Evolutionary conservation across 352 stramenopile genomes (phyloP), one percentile per base, ranked within the genome.

Genomic region (Phytophthora niederhauseri): DNA sequence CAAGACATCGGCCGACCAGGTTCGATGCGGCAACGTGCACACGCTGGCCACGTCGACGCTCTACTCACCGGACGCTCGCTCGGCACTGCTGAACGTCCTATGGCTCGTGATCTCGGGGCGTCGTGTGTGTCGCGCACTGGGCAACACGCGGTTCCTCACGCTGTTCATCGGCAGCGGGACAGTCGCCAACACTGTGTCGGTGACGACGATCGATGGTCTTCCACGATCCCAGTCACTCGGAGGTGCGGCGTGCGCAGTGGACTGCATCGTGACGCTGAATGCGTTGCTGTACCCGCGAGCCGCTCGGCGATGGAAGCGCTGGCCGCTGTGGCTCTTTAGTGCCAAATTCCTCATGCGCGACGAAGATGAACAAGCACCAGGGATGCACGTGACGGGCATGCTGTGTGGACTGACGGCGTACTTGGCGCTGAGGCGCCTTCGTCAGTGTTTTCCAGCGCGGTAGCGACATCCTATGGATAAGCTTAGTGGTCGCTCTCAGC

Each of bases 211-310:
- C 61, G 45, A 70, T 38, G 36, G 9, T 1, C 28, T 31, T 31
- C 28, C 28, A 9, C 8, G 28, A 31, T 31, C 62, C 11, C 56
- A 56, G 31, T 22, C 62, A 9, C 19, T 36, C 11, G 62, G 68
- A 30, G 68, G 62, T 1, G 19, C 48, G 11, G 59, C 57, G 11
- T 57, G 55, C 55, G 57, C 68, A 0, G 57, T 67, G 30, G 62
- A 75, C 43, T 61, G 55, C 68, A 24, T 75, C 26, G 68, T 75
- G 56, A 64, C 68, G 34, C 51, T 75, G 28, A 75, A 75, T 48
- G 68, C 62, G n/a, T n/a, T 75, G 38, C 24, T 75, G 62, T 75
- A 75, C 15, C 68, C 62, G 36, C 68, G 57, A 45, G 50, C 68
- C 22, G 62, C 62, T 28, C 55, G 61, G 20, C 45, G 20, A 5